Percentiles rank a stretch among this genome's conserved stretches.
Conservation (phyloP, 441 rosid species). For the Viola pubescens region DNA sequence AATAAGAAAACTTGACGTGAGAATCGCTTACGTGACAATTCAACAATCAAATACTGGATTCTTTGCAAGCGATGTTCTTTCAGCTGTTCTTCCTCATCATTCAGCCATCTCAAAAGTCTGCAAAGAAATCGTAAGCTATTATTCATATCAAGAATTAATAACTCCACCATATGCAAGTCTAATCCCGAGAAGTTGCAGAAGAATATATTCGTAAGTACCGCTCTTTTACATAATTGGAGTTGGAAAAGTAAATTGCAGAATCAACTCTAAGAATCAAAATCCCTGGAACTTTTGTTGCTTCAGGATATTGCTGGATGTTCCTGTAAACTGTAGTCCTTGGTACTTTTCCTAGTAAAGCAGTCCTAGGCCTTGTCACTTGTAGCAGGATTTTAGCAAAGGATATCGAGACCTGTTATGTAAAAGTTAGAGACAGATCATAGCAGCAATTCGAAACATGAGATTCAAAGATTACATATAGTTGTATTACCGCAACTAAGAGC, state of each 20-base stretch:
- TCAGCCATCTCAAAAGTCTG: slow-evolving; percentile 67
- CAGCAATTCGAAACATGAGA: background rate
- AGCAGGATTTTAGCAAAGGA: slow-evolving; percentile 51
- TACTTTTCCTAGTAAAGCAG: slow-evolving; percentile 49
- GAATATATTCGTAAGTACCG: slow-evolving; percentile 27
- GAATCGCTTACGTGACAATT: slow-evolving; percentile 45
- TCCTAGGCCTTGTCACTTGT: slow-evolving; percentile 64
- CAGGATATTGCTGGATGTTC: slow-evolving; percentile 56
- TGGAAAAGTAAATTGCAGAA: slow-evolving; percentile 76
- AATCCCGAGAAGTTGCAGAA: background rate
- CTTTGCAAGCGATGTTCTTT: slow-evolving; percentile 30
- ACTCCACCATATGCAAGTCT: background rate
- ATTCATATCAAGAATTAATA: background rate
- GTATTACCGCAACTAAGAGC: slow-evolving; percentile 45
- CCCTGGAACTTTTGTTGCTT: slow-evolving; percentile 43
- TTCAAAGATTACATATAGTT: background rate
- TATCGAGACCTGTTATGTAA: slow-evolving; percentile 44
- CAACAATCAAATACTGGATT: slow-evolving; percentile 55
- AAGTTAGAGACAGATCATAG: background rate
- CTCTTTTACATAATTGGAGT: slow-evolving; percentile 64
- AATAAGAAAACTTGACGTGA: background rate
- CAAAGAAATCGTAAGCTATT: background rate
- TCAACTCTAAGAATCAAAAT: slow-evolving; percentile 59
- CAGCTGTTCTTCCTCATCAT: slow-evolving; percentile 63
- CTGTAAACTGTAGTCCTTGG: slow-evolving; percentile 53